phyloP scores from a whole-genome alignment of 2,329 filamentous ascomycete species.

The Endothia cerciana region DNA sequence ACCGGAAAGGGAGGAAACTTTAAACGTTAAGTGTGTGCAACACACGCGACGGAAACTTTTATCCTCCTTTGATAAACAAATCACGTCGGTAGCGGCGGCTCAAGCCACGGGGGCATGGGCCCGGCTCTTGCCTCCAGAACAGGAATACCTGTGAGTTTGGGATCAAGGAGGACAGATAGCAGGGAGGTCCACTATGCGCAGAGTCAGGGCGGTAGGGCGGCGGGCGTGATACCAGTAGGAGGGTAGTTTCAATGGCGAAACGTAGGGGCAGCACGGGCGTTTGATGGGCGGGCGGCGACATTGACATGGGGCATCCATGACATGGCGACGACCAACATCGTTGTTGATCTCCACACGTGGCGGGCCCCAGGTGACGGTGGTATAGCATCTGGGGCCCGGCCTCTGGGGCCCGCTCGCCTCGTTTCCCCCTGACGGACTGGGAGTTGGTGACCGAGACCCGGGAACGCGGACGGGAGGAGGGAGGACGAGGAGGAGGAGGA shows the following conservation, averaged over 20 bases:
- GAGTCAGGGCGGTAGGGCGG: neutral
- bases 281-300: neutral
- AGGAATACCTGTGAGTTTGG: neutral
- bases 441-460: too few species aligned
- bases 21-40: too few species aligned
- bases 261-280: neutral
- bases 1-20: neutral
- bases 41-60: neutral
- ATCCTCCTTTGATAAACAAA: neutral
- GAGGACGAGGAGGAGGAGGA: too few species aligned
- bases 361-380: neutral
- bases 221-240: neutral
- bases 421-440: neutral
- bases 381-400: neutral
- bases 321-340: neutral
- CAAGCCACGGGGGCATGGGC: constrained; percentile 8
- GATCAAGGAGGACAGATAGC: neutral
- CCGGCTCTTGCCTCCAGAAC: neutral
- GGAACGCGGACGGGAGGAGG: too few species aligned
- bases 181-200: neutral
- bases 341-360: neutral
- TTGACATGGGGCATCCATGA: constrained; percentile 10
- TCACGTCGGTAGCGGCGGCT: neutral
- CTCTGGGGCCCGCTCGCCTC: neutral
- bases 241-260: neutral